Conservation (phyloP, 177 flowering plant species). For the Vitis hybrid region DNA sequence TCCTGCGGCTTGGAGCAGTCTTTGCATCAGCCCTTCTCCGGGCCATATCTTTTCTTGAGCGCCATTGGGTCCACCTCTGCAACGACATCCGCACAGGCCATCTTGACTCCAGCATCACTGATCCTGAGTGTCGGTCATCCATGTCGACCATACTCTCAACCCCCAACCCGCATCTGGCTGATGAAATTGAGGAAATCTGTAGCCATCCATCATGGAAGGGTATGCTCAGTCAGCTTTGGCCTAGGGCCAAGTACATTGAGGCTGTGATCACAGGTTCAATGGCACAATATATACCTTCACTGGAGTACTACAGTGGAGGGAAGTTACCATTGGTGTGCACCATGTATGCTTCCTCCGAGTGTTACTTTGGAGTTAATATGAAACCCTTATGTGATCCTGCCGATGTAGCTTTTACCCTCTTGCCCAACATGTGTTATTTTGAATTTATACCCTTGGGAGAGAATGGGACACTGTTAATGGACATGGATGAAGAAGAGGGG, state of each 20-base stretch:
- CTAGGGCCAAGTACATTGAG: slow-evolving; percentile 77
- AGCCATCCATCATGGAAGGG: slow-evolving; percentile 60
- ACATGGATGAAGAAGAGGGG: slow-evolving; percentile 37
- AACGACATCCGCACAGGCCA: slow-evolving; percentile 56
- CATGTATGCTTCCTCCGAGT: slow-evolving; percentile 86
- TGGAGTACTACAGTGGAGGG: slow-evolving; percentile 59
- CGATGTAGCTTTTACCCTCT: slow-evolving; percentile 68
- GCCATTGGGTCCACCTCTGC: slow-evolving; percentile 55
- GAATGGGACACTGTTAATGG: slow-evolving; percentile 30
- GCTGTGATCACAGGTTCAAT: slow-evolving; percentile 89
- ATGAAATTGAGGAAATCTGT: slow-evolving; percentile 55
- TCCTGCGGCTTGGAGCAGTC: slow-evolving; percentile 76
- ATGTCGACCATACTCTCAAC: slow-evolving; percentile 30
- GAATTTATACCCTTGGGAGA: slow-evolving; percentile 67
- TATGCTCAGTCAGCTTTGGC: slow-evolving; percentile 65
- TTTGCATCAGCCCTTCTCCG: slow-evolving; percentile 87
- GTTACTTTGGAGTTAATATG: slow-evolving; percentile 79
- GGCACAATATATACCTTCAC: slow-evolving; percentile 81
- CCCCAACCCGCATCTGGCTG: slow-evolving; percentile 54
- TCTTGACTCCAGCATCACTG: slow-evolving; percentile 36
- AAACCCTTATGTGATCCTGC: slow-evolving; percentile 63
- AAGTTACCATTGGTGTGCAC: slow-evolving; percentile 65
- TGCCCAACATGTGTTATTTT: slow-evolving; percentile 80
- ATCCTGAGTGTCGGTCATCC: slow-evolving; percentile 43
- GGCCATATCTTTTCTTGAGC: slow-evolving; percentile 63